These are phyloP conservation scores for Reutealis trisperma DNA, from an alignment of 345 rosid species.

Conservation along the genomic window DNA sequence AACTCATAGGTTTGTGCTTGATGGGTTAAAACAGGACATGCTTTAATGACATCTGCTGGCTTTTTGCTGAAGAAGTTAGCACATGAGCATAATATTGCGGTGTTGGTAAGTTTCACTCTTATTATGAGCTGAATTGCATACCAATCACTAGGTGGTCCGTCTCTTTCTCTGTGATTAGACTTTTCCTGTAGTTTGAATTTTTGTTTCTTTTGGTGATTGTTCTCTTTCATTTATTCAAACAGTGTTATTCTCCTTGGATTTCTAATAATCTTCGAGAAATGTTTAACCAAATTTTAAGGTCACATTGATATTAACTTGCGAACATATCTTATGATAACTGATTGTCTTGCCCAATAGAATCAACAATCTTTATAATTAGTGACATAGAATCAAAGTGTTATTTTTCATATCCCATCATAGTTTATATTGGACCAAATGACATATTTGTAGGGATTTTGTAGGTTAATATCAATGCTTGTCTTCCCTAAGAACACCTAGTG, in stretches of 20 bases:
- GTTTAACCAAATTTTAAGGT: too few relatives aligned
- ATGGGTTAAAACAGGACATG: slow-evolving; percentile 51
- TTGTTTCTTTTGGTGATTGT: neutral
- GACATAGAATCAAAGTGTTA: neutral
- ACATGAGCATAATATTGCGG: slow-evolving; percentile 60
- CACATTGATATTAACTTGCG: neutral
- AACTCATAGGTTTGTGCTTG: slow-evolving; percentile 11
- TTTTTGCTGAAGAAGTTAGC: slow-evolving; percentile 78
- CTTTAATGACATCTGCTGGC: slow-evolving; percentile 76
- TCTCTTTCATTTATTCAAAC: neutral
- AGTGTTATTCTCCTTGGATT: neutral
- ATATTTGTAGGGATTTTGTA: neutral
- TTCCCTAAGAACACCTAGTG: neutral
- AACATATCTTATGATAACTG: neutral
- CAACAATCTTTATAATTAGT: neutral
- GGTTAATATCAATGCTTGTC: neutral
- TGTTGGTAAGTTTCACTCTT: slow-evolving; percentile 49
- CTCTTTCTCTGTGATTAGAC: neutral
- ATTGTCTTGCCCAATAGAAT: neutral
- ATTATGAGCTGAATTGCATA: neutral
- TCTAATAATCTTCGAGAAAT: neutral
- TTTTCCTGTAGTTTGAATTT: neutral
- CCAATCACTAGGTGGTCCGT: neutral
- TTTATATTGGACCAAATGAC: too few relatives aligned
- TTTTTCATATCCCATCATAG: neutral